Conservation (phyloP, 371 early-diverging fungal genomes). For the Zopfochytrium polystomum region DNA sequence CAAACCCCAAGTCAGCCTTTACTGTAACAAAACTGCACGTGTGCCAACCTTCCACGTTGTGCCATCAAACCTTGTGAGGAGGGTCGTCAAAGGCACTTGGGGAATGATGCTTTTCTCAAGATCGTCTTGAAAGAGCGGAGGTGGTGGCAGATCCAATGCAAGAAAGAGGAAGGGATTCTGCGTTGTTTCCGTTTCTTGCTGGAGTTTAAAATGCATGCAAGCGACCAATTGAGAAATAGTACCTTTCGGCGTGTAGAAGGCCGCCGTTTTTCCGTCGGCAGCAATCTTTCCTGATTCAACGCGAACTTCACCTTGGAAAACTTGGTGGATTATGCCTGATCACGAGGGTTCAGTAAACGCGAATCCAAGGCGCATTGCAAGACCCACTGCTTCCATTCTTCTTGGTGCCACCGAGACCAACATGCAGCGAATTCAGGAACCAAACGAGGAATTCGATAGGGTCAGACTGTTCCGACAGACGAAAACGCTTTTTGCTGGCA, state of each 20-base stretch:
- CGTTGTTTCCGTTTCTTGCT: slow-evolving; percentile 53
- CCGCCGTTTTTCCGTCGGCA: too few relatives aligned
- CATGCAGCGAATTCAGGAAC: slow-evolving; percentile 89
- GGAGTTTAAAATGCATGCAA: too few relatives aligned
- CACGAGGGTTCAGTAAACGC: too few relatives aligned
- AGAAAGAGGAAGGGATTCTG: slow-evolving; percentile 79
- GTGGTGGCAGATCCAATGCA: slow-evolving; percentile 87
- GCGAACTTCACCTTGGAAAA: slow-evolving; percentile 82
- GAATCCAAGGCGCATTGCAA: too few relatives aligned
- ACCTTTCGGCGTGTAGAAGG: too few relatives aligned
- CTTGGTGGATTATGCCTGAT: slow-evolving; percentile 67
- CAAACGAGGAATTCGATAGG: slow-evolving; percentile 88
- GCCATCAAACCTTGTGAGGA: slow-evolving; percentile 88
- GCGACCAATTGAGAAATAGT: too few relatives aligned
- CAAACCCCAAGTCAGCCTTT: too few relatives aligned
- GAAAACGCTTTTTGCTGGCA: slow-evolving; percentile 78
- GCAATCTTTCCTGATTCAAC: slow-evolving; percentile 45
- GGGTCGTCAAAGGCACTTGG: slow-evolving; percentile 73
- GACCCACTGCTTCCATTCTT: slow-evolving; percentile 68
- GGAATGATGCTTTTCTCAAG: slow-evolving; percentile 87
- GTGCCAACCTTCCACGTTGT: slow-evolving; percentile 58
- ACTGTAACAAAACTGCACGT: too few relatives aligned
- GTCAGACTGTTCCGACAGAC: slow-evolving; percentile 78
- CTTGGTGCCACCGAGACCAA: slow-evolving; percentile 75
- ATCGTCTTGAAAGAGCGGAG: slow-evolving; percentile 90